Evolutionary conservation across 805 yeast species (phyloP), one percentile per base, ranked within the genome.

Genomic region (Yamadazyma nakazawae): DNA sequence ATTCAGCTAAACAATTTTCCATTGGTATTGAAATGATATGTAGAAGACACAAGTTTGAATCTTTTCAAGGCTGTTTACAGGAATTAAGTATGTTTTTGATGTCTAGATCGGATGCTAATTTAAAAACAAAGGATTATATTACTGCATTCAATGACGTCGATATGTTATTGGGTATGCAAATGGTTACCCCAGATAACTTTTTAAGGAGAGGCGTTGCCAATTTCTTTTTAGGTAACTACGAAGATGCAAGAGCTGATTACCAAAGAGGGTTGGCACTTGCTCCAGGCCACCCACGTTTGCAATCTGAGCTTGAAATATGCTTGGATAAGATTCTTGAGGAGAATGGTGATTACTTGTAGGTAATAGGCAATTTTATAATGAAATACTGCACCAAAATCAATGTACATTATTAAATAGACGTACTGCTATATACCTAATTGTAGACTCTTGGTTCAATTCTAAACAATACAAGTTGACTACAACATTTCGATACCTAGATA

Each of bases 191-290:
- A 1, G 94, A 86, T 44, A 84, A 85, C 59, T 84, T 83, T 58
- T 70, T 85, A 45, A 77, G 94, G 67, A 76, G 84, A 56, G 85
- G 89, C 1, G 81, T 85, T 41, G 80, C 86, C 38, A 71, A 75
- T 53, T 66, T 67, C 54, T 81, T 84, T 55, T 67, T 86, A 59
- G 87, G 85, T 1, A 80, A 81, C 60, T 75, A 78, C 48, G 77
- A 76, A 38, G 80, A 74, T 8, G 85, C 90, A 2, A 79, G 81
- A 50, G 78, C 79, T 2, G 85, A 80, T 55, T 76, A 84, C 56
- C 91, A 85, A 64, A 76, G 91, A 60, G 95, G 91, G 0, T 69
- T 86, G 48, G 70, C 84, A n/a, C 78, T 85, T 55, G 78, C 70
- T 48, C 80, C 81, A 35, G 70, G 68, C 35, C 80, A 85, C 54